phyloP scores from a whole-genome alignment of 2,329 filamentous ascomycete species.

The Rutstroemia sydowiana region DNA sequence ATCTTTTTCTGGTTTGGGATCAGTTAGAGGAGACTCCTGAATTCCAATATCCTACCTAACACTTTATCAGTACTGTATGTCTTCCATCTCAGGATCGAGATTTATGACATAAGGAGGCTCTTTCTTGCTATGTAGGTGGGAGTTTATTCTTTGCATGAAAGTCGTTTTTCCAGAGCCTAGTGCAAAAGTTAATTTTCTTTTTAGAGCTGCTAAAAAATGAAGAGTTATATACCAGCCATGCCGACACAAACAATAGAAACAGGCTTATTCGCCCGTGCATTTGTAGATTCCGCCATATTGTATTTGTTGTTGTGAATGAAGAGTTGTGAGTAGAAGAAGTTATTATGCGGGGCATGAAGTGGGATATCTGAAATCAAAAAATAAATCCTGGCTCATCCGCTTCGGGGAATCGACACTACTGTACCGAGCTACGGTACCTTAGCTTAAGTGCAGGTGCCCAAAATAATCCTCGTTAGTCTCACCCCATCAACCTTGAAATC shows the following conservation, averaged over 20 bases:
- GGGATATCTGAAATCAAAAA: constrained; percentile 15
- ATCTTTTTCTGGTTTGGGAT: constrained; percentile 40
- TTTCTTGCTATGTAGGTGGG: constrained; percentile 75
- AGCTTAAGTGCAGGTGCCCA: no score
- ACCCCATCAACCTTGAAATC: constrained; percentile 4
- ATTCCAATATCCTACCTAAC: no score
- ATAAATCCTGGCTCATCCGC: constrained; percentile 13
- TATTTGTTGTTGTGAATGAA: neutral
- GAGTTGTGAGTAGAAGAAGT: constrained; percentile 7
- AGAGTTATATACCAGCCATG: constrained; percentile 68
- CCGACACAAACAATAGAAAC: constrained; percentile 88
- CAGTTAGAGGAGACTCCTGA: no score
- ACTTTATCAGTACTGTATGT: no score
- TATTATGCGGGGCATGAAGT: constrained; percentile 21
- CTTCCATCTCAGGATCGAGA: constrained; percentile 80
- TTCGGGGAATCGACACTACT: neutral
- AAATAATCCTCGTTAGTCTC: no score
- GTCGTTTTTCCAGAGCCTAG: constrained; percentile 95
- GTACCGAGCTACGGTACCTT: neutral
- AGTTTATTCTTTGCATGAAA: constrained; percentile 97
- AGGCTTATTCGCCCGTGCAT: constrained; percentile 39
- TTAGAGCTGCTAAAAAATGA: neutral
- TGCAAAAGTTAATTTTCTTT: neutral
- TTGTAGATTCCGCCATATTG: constrained; percentile 35
- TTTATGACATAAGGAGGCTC: constrained; percentile 92